Evolutionary conservation across 345 rosid genomes (phyloP).

Genomic region (Geranium brycei): DNA sequence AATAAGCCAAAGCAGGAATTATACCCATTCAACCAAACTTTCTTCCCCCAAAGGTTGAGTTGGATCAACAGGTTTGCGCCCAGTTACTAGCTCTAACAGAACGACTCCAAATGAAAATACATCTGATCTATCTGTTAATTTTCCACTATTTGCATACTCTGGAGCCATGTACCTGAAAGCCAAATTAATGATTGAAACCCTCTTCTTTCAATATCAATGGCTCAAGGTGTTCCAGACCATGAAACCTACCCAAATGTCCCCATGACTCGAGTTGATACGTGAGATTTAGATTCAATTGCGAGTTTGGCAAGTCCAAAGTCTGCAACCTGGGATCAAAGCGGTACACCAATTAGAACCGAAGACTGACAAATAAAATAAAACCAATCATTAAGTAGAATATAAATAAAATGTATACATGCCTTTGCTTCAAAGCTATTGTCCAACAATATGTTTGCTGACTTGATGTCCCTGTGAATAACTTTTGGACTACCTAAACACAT

Average conservation of each 20-base stretch:
- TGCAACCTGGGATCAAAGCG: conserved; percentile 51
- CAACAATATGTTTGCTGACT: conserved; percentile 79
- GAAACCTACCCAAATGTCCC: conserved; percentile 88
- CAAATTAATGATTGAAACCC: neutral
- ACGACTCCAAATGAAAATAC: conserved; percentile 95
- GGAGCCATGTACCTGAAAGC: conserved; percentile 80
- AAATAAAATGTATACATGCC: conserved; percentile 28
- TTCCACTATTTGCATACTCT: conserved; percentile 94
- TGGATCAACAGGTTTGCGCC: conserved; percentile 82
- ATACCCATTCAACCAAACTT: conserved; percentile 97
- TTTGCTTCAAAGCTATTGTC: conserved; percentile 74
- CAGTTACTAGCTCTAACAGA: conserved; percentile 86
- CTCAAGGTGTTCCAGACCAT: neutral
- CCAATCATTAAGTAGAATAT: neutral
- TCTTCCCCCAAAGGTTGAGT: conserved; percentile 85
- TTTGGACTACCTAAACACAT: conserved; percentile 65
- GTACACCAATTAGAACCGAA: neutral
- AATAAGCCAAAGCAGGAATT: neutral
- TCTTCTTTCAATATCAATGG: too few relatives aligned
- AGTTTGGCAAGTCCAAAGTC: conserved; percentile 97
- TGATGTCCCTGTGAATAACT: conserved; percentile 88
- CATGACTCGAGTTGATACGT: conserved; percentile 99
- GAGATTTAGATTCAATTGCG: conserved; percentile 63
- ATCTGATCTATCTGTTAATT: conserved; percentile 86
- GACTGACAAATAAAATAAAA: neutral